Conservation (phyloP, 805 yeast genomes). For the Nakazawaea holstii region DNA sequence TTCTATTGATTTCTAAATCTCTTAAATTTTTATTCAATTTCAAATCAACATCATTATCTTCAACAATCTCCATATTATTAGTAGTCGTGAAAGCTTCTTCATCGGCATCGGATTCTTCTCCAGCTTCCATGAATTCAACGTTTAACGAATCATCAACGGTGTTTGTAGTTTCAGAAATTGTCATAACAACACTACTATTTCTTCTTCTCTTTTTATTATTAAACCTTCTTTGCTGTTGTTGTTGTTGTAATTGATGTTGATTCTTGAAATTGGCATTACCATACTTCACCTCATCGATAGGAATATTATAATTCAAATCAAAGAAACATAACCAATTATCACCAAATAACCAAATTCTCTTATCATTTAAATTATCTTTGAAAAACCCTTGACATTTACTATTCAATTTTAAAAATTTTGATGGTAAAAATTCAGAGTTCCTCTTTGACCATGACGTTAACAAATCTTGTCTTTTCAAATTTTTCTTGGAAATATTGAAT, state of each 20-base stretch:
- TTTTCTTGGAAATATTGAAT: constrained; percentile 35
- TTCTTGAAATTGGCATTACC: constrained; percentile 25
- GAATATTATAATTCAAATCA: constrained; percentile 56
- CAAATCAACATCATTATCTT: not conserved
- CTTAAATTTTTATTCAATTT: constrained; percentile 9
- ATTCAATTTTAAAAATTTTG: constrained; percentile 45
- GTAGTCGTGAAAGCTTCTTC: no score
- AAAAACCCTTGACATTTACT: constrained; percentile 77
- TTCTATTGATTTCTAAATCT: constrained; percentile 11
- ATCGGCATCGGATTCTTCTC: constrained; percentile 26
- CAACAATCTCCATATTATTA: constrained; percentile 1
- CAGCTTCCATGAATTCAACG: constrained; percentile 23
- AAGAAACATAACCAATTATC: constrained; percentile 74
- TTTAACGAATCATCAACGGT: constrained; percentile 15
- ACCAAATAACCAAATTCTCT: constrained; percentile 82
- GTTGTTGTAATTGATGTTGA: constrained; percentile 26
- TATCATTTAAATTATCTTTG: constrained; percentile 31
- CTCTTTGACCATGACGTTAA: constrained; percentile 75
- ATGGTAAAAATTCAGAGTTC: constrained; percentile 73
- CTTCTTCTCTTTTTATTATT: constrained; percentile 26
- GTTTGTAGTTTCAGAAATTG: constrained; percentile 32
- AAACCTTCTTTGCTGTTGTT: constrained; percentile 28
- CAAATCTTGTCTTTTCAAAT: constrained; percentile 19
- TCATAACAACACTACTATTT: constrained; percentile 21
- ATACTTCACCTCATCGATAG: constrained; percentile 28